Conservation (phyloP, 1,284 basidiomycete species). For the Moniliella sp. region DNA sequence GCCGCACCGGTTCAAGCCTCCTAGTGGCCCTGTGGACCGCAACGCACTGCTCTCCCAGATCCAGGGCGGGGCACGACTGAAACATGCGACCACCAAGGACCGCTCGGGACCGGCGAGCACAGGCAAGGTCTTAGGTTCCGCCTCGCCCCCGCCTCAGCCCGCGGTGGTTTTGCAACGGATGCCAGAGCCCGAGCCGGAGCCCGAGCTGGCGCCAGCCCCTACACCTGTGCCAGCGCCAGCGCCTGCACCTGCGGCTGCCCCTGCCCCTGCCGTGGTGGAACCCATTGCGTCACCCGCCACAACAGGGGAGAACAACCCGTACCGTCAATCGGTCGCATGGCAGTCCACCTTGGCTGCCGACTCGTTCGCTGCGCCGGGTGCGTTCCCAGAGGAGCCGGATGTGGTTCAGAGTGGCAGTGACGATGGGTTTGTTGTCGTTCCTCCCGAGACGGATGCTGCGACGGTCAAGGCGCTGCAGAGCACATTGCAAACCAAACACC, state of each 20-base stretch:
- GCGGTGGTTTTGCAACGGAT: too few relatives aligned
- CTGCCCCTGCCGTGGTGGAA: constrained; percentile 78
- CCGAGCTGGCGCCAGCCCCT: constrained; percentile 17
- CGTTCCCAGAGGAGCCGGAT: constrained; percentile 5
- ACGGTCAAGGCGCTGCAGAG: not conserved
- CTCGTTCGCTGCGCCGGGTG: constrained; percentile 3
- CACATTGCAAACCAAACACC: constrained; percentile 11
- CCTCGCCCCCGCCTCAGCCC: constrained; percentile 12
- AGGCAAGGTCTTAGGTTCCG: constrained; percentile 50
- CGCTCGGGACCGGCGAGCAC: constrained; percentile 49
- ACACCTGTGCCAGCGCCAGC: constrained; percentile 11
- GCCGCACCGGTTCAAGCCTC: constrained; percentile 7
- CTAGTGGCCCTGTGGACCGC: constrained; percentile 39
- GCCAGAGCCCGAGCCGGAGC: constrained; percentile 13
- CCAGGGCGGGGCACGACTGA: constrained; percentile 53
- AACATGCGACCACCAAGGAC: constrained; percentile 63
- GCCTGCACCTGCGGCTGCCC: constrained; percentile 54
- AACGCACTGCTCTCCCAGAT: constrained; percentile 60
- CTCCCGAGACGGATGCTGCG: not conserved
- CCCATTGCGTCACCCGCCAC: constrained; percentile 13
- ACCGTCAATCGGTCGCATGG: constrained; percentile 44
- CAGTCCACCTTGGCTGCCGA: constrained; percentile 27
- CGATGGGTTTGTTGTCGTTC: not conserved
- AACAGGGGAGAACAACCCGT: constrained; percentile 35
- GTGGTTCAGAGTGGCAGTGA: constrained; percentile 1